phyloP scores from a whole-genome alignment of 1,284 basidiomycete species.

The Mycocalia duriaeana region DNA sequence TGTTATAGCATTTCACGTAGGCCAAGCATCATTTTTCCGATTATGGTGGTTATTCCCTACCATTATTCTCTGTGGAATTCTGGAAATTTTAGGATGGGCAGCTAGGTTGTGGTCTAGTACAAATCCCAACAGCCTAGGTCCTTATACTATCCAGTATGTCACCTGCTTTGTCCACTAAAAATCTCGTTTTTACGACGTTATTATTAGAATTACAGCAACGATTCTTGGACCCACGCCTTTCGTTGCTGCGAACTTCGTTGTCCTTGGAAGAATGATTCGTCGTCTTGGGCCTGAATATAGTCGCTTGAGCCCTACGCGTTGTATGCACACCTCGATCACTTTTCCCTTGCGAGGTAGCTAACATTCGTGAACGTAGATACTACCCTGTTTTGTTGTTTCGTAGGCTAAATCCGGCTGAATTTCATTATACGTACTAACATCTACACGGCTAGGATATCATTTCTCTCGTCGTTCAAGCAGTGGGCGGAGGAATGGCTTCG shows the following conservation, averaged over 20 bases:
- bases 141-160: conserved; percentile 11
- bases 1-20: conserved; percentile 34
- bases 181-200: background rate
- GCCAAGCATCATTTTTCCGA: conserved; percentile 34
- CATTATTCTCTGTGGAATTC: conserved; percentile 37
- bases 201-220: conserved; percentile 10
- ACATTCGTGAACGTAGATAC: conserved; percentile 30
- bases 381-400: conserved; percentile 38
- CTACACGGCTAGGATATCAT: conserved; percentile 35
- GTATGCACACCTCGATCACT: conserved; percentile 24
- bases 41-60: conserved; percentile 53
- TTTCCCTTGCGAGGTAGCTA: background rate
- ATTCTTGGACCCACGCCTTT: conserved; percentile 44
- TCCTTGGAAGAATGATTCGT: conserved; percentile 40
- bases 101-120: conserved; percentile 29
- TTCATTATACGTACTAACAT: too few relatives aligned
- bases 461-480: conserved; percentile 46
- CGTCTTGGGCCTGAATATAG: conserved; percentile 41
- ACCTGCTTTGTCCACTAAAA: too few relatives aligned
- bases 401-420: too few relatives aligned
- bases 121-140: conserved; percentile 10
- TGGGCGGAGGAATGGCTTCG: conserved; percentile 48
- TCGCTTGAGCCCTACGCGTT: conserved; percentile 34
- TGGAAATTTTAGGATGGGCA: conserved; percentile 47
- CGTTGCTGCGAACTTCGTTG: conserved; percentile 46